A percentile compares a stretch with the other conserved stretches of the same genome.
These are phyloP conservation scores for Orbilia quercus DNA, from an alignment of 2,329 filamentous ascomycete species.

Conservation along the genomic window DNA sequence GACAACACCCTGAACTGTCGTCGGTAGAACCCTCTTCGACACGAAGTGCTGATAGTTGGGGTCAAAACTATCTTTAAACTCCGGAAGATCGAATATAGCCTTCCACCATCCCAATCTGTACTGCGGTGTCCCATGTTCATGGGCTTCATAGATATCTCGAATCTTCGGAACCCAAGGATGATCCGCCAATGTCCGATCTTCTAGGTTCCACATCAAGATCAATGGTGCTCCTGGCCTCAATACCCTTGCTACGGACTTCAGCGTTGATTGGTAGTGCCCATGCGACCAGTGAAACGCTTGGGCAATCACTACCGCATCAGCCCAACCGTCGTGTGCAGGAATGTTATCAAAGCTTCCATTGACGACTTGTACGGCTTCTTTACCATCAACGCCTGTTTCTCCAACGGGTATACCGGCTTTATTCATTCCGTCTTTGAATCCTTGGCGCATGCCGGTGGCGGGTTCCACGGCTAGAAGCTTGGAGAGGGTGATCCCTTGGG, in stretches of 20 bases:
- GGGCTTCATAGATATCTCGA: conserved; percentile 40
- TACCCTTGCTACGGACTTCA: conserved; percentile 16
- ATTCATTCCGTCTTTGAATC: conserved; percentile 14
- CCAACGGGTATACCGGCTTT: conserved; percentile 7
- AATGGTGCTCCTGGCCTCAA: conserved; percentile 19
- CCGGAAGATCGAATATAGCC: conserved; percentile 30
- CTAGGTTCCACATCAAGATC: conserved; percentile 49
- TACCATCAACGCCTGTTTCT: background rate
- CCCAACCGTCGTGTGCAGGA: conserved; percentile 30
- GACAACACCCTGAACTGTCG: conserved; percentile 38
- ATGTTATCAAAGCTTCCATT: conserved; percentile 37
- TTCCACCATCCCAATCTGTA: conserved; percentile 45
- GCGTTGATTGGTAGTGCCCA: conserved; percentile 32
- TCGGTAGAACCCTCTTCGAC: conserved; percentile 25
- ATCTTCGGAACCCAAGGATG: conserved; percentile 45
- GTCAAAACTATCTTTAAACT: conserved; percentile 29
- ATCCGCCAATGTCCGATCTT: conserved; percentile 27
- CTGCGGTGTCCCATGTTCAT: conserved; percentile 46
- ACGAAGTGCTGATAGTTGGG: conserved; percentile 10
- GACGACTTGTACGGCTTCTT: conserved; percentile 25
- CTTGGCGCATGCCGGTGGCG: conserved; percentile 33
- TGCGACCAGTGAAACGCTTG: conserved; percentile 55
- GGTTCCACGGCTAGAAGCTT: conserved; percentile 49
- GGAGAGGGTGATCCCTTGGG: background rate
- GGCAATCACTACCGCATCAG: conserved; percentile 45